These are phyloP conservation scores for Ophiocordyceps unilateralis DNA, from an alignment of 2,329 filamentous ascomycete genomes.

Conservation along the genomic window DNA sequence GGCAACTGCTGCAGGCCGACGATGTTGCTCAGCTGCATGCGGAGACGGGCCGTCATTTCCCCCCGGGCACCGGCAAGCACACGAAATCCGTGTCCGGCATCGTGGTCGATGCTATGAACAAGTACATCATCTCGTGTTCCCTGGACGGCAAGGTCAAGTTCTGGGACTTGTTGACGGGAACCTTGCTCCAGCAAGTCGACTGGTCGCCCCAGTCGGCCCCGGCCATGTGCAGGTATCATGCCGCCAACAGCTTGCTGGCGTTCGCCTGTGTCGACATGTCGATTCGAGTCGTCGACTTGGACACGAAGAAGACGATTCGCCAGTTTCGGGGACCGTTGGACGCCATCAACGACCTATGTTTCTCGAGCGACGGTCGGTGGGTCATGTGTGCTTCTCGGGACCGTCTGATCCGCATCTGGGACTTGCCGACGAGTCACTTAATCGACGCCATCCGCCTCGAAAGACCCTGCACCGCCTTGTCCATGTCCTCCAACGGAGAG, in stretches of 20 bases:
- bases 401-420: slow-evolving; percentile 72
- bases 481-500: slow-evolving; percentile 81
- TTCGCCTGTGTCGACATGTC: slow-evolving; percentile 80
- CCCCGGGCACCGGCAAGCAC: slow-evolving; percentile 52
- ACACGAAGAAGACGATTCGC: slow-evolving; percentile 78
- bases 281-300: slow-evolving; percentile 76
- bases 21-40: slow-evolving; percentile 37
- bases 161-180: slow-evolving; percentile 84
- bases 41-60: slow-evolving; percentile 23
- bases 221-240: slow-evolving; percentile 63
- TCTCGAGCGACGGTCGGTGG: slow-evolving; percentile 90
- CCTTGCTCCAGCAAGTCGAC: slow-evolving; percentile 62
- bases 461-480: slow-evolving; percentile 63
- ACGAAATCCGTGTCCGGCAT: slow-evolving; percentile 71
- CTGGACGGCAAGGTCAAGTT: slow-evolving; percentile 91
- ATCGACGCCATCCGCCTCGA: slow-evolving; percentile 79
- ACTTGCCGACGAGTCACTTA: slow-evolving; percentile 84
- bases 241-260: slow-evolving; percentile 69
- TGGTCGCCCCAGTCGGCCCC: slow-evolving; percentile 63
- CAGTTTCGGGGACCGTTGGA: slow-evolving; percentile 74
- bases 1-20: slow-evolving; percentile 41
- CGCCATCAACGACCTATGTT: slow-evolving; percentile 64
- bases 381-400: slow-evolving; percentile 76
- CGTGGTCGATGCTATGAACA: slow-evolving; percentile 78
- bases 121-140: slow-evolving; percentile 68